These are phyloP conservation scores for Agapanthus africanus DNA, from an alignment of 106 monocot species.

Conservation along the genomic window DNA sequence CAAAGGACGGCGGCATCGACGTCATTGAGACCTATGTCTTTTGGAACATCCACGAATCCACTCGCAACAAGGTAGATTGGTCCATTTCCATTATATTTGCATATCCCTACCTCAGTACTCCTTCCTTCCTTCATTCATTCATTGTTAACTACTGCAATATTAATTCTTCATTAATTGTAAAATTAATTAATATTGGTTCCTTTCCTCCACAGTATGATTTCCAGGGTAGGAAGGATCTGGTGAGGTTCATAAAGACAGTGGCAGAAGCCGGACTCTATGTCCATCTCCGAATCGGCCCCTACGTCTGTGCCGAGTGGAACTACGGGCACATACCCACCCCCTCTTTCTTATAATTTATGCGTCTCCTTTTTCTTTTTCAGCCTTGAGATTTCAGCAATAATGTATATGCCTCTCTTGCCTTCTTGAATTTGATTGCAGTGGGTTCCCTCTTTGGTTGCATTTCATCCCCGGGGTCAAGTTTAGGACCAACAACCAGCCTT, in stretches of 20 bases:
- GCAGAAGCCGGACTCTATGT: conserved; percentile 78
- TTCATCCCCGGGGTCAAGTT: conserved; percentile 92
- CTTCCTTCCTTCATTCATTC: neutral
- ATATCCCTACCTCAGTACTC: neutral
- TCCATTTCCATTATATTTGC: neutral
- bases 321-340: conserved; percentile 42
- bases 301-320: conserved; percentile 96
- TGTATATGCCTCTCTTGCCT: neutral
- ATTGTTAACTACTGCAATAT: neutral
- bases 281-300: conserved; percentile 87
- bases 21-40: conserved; percentile 70
- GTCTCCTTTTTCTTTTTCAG: neutral
- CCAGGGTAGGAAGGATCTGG: conserved; percentile 78
- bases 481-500: conserved; percentile 75
- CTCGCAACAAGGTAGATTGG: conserved; percentile 58
- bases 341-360: neutral
- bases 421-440: conserved; percentile 35
- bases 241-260: conserved; percentile 71
- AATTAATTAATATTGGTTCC: neutral
- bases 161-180: neutral
- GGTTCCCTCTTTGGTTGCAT: conserved; percentile 94
- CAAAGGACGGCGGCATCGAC: conserved; percentile 71
- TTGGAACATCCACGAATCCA: conserved; percentile 76
- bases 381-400: neutral
- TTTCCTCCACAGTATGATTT: conserved; percentile 60